phyloP scores from a whole-genome alignment of 2,329 filamentous ascomycete genomes.

The Diplodia corticola region DNA sequence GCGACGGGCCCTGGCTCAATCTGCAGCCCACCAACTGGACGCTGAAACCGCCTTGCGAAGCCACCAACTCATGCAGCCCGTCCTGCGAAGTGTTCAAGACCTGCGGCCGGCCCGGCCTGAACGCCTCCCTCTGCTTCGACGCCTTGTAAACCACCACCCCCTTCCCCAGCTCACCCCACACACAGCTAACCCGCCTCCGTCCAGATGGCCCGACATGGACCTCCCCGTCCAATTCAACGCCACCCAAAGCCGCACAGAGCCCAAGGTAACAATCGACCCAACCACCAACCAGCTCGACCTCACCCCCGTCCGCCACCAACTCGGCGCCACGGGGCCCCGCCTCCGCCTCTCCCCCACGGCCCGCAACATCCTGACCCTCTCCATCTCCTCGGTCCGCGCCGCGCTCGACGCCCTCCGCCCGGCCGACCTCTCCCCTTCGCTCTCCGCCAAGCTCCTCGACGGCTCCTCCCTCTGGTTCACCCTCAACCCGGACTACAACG shows the following conservation, averaged over 20 bases:
- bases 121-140: neutral
- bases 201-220: neutral
- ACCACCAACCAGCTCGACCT: neutral
- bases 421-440: neutral
- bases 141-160: neutral
- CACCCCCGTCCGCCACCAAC: neutral
- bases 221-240: neutral
- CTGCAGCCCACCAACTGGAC: neutral
- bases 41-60: neutral
- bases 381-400: neutral
- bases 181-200: too few relatives aligned
- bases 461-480: neutral
- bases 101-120: neutral
- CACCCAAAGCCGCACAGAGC: neutral
- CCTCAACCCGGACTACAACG: neutral
- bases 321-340: neutral
- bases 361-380: neutral
- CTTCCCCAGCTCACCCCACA: too few relatives aligned
- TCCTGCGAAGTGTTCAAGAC: neutral
- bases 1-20: slow-evolving; percentile 6
- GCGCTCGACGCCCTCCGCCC: neutral
- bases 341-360: too few relatives aligned
- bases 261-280: neutral
- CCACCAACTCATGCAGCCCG: neutral
- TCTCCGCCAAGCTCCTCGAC: neutral